Percentiles rank a stretch among this genome's conserved stretches.
These are phyloP conservation scores for Vitis cinerea DNA, from an alignment of 164 flowering plant genomes.

Conservation along the genomic window DNA sequence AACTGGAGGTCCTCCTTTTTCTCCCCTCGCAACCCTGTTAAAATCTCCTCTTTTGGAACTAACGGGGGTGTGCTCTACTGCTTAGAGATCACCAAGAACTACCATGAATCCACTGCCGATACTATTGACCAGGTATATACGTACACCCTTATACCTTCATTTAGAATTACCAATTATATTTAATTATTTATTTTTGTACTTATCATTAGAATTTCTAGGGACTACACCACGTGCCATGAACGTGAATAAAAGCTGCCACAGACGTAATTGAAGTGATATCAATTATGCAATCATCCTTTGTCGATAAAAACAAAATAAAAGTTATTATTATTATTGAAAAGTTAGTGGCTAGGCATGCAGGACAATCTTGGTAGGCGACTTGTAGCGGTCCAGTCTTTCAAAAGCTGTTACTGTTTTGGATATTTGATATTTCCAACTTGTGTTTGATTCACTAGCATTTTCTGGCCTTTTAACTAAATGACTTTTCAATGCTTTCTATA, in stretches of 20 bases:
- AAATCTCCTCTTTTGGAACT: conserved; percentile 52
- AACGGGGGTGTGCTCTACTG: conserved; percentile 70
- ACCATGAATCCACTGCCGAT: conserved; percentile 42
- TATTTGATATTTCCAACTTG: neutral
- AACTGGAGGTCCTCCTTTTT: conserved; percentile 96
- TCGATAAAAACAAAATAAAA: neutral
- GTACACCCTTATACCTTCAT: too few species aligned
- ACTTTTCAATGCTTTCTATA: too few species aligned
- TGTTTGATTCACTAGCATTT: neutral
- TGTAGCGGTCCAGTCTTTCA: neutral
- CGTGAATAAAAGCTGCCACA: too few species aligned
- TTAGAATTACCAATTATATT: too few species aligned
- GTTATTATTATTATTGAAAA: neutral
- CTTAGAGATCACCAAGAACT: conserved; percentile 86
- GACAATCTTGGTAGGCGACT: neutral
- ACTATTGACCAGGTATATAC: conserved; percentile 72
- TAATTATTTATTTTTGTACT: too few species aligned
- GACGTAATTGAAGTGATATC: too few species aligned
- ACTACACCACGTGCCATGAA: too few species aligned
- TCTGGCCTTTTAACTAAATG: too few species aligned
- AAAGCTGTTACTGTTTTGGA: neutral
- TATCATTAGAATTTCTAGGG: too few species aligned
- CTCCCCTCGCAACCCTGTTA: conserved; percentile 80
- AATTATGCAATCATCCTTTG: too few species aligned
- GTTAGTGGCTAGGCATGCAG: neutral